phyloP scores from a whole-genome alignment of 2,329 filamentous ascomycete species.

The Phialophora macrospora region DNA sequence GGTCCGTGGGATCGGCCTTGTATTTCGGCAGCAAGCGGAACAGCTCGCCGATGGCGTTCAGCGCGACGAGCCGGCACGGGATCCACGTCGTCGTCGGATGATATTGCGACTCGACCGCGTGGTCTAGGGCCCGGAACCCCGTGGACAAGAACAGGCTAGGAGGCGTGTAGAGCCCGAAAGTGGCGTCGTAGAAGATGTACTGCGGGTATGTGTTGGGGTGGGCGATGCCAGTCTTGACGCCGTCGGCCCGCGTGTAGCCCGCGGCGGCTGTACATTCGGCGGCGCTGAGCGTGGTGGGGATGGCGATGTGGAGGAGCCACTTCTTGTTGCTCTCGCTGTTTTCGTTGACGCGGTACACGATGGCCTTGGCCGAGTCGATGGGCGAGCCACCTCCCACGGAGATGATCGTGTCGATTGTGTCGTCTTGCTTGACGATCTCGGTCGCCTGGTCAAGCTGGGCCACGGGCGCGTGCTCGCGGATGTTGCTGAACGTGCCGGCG shows the following conservation, averaged over 20 bases:
- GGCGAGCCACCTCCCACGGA: slow-evolving; percentile 61
- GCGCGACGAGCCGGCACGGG: slow-evolving; percentile 53
- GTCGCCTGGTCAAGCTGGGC: slow-evolving; percentile 60
- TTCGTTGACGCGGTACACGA: slow-evolving; percentile 52
- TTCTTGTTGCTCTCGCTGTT: slow-evolving; percentile 41
- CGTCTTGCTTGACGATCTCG: slow-evolving; percentile 51
- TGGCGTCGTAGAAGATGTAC: slow-evolving; percentile 54
- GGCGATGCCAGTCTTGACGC: slow-evolving; percentile 55
- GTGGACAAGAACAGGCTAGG: slow-evolving; percentile 57
- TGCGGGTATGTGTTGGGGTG: slow-evolving; percentile 38
- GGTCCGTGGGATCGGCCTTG: slow-evolving; percentile 46
- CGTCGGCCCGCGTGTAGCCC: slow-evolving; percentile 57
- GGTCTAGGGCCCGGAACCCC: slow-evolving; percentile 60
- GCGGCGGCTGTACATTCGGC: slow-evolving; percentile 61
- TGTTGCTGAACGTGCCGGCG: slow-evolving; percentile 61
- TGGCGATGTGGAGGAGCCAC: slow-evolving; percentile 54
- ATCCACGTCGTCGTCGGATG: slow-evolving; percentile 59
- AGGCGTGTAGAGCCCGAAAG: slow-evolving; percentile 58
- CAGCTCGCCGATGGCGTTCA: slow-evolving; percentile 54
- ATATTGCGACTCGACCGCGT: slow-evolving; percentile 61
- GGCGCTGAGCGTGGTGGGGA: slow-evolving; percentile 57
- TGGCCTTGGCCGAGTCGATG: slow-evolving; percentile 59
- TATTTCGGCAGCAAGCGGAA: slow-evolving; percentile 57
- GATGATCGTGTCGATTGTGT: slow-evolving; percentile 60
- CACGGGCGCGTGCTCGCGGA: slow-evolving; percentile 62